Percentiles rank a stretch among this genome's conserved stretches.
phyloP scores from a whole-genome alignment of 2,329 filamentous ascomycete genomes.

The Onygenales sp. region DNA sequence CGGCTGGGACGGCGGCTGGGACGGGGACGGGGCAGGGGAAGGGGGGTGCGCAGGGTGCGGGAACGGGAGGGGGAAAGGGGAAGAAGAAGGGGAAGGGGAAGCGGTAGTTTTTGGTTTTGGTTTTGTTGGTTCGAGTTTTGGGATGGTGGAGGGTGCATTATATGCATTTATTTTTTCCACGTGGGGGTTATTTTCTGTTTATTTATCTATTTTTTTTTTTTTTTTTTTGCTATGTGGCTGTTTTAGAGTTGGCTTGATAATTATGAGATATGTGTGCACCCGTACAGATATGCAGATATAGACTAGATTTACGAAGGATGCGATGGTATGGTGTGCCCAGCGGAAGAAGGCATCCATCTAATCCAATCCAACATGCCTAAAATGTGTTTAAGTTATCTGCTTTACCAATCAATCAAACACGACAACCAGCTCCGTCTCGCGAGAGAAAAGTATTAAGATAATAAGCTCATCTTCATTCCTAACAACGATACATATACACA shows the following conservation, averaged over 20 bases:
- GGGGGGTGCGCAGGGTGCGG: conserved; percentile 51
- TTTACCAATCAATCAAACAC: too few species aligned
- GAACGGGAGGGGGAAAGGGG: conserved; percentile 63
- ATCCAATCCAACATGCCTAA: too few species aligned
- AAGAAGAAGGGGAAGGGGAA: conserved; percentile 67
- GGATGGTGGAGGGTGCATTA: neutral
- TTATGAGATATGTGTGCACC: neutral
- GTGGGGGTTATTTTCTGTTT: neutral
- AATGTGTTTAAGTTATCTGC: too few species aligned
- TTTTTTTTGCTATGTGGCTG: neutral
- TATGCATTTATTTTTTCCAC: neutral
- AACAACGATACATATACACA: neutral
- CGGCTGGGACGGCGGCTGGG: conserved; percentile 15
- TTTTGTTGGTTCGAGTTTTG: neutral
- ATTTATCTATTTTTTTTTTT: neutral
- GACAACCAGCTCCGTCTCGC: too few species aligned
- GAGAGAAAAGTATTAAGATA: neutral
- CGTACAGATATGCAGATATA: too few species aligned
- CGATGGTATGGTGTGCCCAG: too few species aligned
- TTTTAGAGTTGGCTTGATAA: neutral
- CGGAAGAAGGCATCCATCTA: too few species aligned
- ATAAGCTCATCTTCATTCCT: neutral
- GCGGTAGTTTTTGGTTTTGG: conserved; percentile 37
- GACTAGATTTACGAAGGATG: too few species aligned
- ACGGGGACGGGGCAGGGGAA: conserved; percentile 23